Conservation (phyloP, 192 early-diverging fungal genomes). For the Rhizophagus prolifer region DNA sequence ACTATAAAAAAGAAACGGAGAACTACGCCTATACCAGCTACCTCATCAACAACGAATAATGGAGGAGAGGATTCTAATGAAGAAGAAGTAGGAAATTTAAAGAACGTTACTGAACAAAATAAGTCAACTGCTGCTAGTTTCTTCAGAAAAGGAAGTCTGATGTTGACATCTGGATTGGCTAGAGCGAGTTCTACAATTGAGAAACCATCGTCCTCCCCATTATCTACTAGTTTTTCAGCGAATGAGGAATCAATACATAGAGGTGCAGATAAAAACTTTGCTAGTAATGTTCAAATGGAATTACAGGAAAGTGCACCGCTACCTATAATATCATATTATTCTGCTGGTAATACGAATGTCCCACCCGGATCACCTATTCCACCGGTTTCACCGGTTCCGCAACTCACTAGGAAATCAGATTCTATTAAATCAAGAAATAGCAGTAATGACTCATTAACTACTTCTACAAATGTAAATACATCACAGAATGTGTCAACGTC, state of each 20-base stretch:
- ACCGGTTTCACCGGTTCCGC: no score
- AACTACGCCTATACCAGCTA: neutral
- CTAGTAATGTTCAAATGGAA: neutral
- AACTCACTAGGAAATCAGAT: neutral
- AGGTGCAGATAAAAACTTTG: neutral
- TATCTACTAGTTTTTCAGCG: neutral
- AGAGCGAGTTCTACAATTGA: neutral
- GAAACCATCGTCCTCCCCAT: neutral
- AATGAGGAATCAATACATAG: neutral
- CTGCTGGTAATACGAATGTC: neutral
- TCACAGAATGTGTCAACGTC: neutral
- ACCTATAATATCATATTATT: neutral
- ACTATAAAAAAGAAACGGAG: conserved; percentile 5
- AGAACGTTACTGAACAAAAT: neutral
- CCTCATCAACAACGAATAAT: neutral
- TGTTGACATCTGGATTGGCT: neutral
- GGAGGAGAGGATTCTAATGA: neutral
- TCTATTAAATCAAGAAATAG: neutral
- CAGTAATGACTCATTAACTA: neutral
- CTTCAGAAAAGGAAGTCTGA: neutral
- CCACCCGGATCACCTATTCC: neutral
- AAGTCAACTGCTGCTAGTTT: neutral
- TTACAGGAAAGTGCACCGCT: neutral
- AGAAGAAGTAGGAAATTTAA: neutral
- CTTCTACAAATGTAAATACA: neutral